Conservation (phyloP, 192 early-diverging fungal species). For the Backusella morwellensis region DNA sequence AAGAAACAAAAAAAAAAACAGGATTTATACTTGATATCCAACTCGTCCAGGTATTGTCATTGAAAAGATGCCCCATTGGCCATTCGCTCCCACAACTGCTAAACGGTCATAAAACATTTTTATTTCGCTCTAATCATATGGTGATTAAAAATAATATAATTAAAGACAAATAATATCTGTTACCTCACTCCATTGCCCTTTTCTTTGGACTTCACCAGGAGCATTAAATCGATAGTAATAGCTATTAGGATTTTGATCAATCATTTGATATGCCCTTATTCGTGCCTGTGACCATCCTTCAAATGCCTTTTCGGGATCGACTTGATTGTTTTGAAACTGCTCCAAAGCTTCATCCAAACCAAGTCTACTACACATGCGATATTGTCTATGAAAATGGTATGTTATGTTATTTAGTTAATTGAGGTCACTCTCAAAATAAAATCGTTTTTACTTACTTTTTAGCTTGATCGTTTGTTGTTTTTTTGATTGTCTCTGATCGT, state of each 20-base stretch:
- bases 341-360: conserved; percentile 84
- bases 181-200: conserved; percentile 82
- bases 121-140: conserved; percentile 63
- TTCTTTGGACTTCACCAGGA: conserved; percentile 89
- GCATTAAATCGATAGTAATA: conserved; percentile 99
- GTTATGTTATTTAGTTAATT: neutral
- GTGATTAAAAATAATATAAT: neutral
- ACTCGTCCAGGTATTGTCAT: conserved; percentile 93
- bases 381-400: conserved; percentile 33
- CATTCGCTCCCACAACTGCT: conserved; percentile 83
- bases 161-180: neutral
- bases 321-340: conserved; percentile 73
- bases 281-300: conserved; percentile 94
- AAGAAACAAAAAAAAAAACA: neutral
- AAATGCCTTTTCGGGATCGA: conserved; percentile 80
- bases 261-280: conserved; percentile 85
- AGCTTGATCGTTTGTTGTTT: conserved; percentile 70
- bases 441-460: conserved; percentile 48
- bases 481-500: conserved; percentile 69
- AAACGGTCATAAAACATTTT: conserved; percentile 78
- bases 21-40: conserved; percentile 74
- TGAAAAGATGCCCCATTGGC: conserved; percentile 95
- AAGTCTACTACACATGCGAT: conserved; percentile 69
- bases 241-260: conserved; percentile 91
- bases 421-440: neutral